Base-by-base conservation (phyloP, 2,329 filamentous ascomycete genomes). In the Lachnellula subtilissima region DNA sequence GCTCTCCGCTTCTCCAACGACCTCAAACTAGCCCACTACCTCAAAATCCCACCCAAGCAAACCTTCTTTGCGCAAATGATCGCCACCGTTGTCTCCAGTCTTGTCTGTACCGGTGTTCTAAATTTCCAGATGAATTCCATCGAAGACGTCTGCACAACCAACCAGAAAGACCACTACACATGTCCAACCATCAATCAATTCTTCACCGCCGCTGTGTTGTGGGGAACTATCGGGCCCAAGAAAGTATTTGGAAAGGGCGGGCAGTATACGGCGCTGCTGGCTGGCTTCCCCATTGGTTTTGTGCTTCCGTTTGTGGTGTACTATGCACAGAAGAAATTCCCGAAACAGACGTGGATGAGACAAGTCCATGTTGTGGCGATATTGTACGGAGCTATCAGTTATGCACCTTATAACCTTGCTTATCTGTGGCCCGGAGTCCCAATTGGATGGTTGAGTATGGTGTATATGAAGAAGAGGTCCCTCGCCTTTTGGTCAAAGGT, bases 151-250 rank as follows among this genome's bases (percentile, higher is more conserved):
- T 79, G 76, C 61, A 62, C 66, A 14, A 54, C 64, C 0, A 70
- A 71, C 50, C 74, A 78, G 49, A 62, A 72, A 0, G 74, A 78
- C 55, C 71, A 74, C 3, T 80, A 79, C 62, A 73, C 72, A 23
- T 81, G 78, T 61, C 76, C 77, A 7, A 75, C 75, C 14, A 75
- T 79, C 62, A 80, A 79, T 65, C 79, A 77, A 4, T 81, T 82
- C 67, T 83, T 82, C 67, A 82, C 79, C 0, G 78, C 80, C 1
- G 76, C 78, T 0, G 75, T 82, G 0, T 71, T 82, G 4, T 82
- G 79, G 78, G 80, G 79, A 23, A 79, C 77, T 1, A 75, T 82
- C 39, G 78, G 79, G 0, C 56, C 59, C 2, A 53, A 60, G 22
- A 77, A 76, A 65, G 73, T 81, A 32, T 83, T 78, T 59, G 78